A percentile compares a stretch with the other conserved stretches of the same genome.
phyloP scores from a whole-genome alignment of 805 yeast genomes.

The Candida orba region DNA sequence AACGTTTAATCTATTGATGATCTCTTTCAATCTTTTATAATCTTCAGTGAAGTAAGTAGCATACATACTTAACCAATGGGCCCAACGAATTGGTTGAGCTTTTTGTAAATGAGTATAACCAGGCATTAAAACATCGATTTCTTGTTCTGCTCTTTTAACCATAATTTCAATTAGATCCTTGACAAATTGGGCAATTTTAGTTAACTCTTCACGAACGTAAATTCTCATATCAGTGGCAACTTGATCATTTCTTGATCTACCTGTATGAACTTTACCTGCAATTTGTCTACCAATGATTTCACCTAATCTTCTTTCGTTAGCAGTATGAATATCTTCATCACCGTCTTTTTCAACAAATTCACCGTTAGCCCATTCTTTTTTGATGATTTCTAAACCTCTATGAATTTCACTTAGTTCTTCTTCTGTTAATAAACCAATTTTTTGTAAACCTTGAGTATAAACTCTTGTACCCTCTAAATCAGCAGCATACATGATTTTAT shows the following conservation, averaged over 20 bases:
- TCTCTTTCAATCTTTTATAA: constrained; percentile 73
- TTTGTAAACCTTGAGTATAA: constrained; percentile 79
- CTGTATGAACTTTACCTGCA: constrained; percentile 99
- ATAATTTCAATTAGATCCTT: constrained; percentile 61
- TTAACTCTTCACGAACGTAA: constrained; percentile 73
- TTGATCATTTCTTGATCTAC: constrained; percentile 97
- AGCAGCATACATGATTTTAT: constrained; percentile 88
- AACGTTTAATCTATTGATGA: constrained; percentile 73
- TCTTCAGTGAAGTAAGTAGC: constrained; percentile 94
- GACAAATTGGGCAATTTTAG: constrained; percentile 46
- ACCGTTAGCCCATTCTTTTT: constrained; percentile 73
- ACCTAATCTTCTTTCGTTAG: constrained; percentile 95
- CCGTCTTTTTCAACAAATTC: constrained; percentile 71
- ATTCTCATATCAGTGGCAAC: constrained; percentile 99
- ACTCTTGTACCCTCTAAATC: constrained; percentile 93
- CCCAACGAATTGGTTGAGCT: constrained; percentile 99
- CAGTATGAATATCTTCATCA: constrained; percentile 98
- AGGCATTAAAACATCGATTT: constrained; percentile 93
- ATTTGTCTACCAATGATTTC: constrained; percentile 90
- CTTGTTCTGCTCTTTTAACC: constrained; percentile 68
- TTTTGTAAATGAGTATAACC: constrained; percentile 98
- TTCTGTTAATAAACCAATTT: constrained; percentile 63
- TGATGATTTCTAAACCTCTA: constrained; percentile 65
- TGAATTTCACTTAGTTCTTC: constrained; percentile 80
- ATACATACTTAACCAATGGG: constrained; percentile 92